Evolutionary conservation across 257 asterid species (phyloP).

Genomic region (Jaltomata sinuosa): DNA sequence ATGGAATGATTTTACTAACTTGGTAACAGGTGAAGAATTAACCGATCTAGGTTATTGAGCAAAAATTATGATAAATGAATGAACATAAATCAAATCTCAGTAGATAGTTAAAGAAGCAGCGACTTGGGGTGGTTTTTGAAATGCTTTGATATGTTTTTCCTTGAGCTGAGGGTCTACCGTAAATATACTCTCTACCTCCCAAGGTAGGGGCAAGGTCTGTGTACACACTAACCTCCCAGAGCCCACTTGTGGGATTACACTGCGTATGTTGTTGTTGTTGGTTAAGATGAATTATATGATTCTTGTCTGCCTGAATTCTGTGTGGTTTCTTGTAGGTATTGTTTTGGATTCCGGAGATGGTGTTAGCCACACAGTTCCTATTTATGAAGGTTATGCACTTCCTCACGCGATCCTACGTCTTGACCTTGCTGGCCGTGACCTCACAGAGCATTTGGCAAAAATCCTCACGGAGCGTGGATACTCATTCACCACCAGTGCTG

Average conservation of each 20-base stretch:
- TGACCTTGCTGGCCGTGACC: conserved; percentile 20
- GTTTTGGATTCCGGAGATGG: conserved; percentile 4
- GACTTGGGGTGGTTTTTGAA: not conserved
- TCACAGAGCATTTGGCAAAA: conserved; percentile 27
- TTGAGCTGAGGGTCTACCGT: not conserved
- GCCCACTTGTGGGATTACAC: not conserved
- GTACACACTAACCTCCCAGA: not conserved
- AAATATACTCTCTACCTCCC: not conserved
- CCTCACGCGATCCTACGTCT: not conserved
- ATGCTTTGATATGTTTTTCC: not conserved
- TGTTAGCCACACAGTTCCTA: conserved; percentile 1
- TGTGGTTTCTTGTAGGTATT: conserved; percentile 16
- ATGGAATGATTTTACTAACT: not conserved
- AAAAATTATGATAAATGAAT: not conserved
- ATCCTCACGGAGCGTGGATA: conserved; percentile 38
- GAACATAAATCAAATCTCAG: not conserved
- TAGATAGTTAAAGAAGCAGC: not conserved
- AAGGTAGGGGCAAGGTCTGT: not conserved
- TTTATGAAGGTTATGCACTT: conserved; percentile 1
- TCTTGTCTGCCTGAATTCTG: not conserved
- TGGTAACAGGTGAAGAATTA: not conserved
- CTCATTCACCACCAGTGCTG: conserved; percentile 29
- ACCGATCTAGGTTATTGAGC: not conserved
- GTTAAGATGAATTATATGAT: not conserved
- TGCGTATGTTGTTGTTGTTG: not conserved